Evolutionary conservation across 768 basidiomycete genomes (phyloP), one percentile per base, ranked within the genome.

Genomic region (Mrakia gelida): DNA sequence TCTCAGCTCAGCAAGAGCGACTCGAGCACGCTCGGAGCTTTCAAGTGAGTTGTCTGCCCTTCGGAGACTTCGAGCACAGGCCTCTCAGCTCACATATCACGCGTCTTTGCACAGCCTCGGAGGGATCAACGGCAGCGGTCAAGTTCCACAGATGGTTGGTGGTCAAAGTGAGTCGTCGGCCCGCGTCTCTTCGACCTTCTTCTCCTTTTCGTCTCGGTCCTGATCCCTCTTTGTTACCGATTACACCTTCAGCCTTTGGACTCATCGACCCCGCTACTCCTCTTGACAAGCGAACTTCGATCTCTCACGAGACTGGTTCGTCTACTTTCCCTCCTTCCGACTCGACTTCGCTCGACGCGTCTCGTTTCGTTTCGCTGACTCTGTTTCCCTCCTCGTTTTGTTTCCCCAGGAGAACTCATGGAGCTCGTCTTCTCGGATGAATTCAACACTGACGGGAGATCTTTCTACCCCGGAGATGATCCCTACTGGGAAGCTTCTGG

Each of bases 361-460:
- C 65, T 13, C 23, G 0, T 30, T 23, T n/a, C n/a, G n/a, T n/a
- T n/a, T n/a, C n/a, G n/a, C 2, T 30, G n/a, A 23, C 65, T 41
- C 28, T 0, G 4, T 13, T 88, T 52, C 87, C 90, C 21, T 88
- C 85, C 3, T 92, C 91, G 4, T 92, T 87, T 80, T 93, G 13
- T 2, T 30, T 8, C 96, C 74, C 83, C 81, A 82, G 95, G 95
- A 2, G 86, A 91, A 76, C 84, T 87, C 13, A 95, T 93, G 82
- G 86, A 90, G 75, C 89, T 99, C 38, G 91, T 93, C 2, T 98
- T 95, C 86, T 93, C 92, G 76, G 92, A 93, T 83, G 92, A 93
- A 84, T 96, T 90, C 88, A 90, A 89, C 86, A 88, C 80, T 82
- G 91, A 86, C 80, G 95, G 87, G 15, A 80, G 86, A 43, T 59